Percentiles rank a stretch among this genome's conserved stretches.
These are phyloP conservation scores for Neurospora sp. DNA, from an alignment of 495 filamentous ascomycete genomes.

Conservation along the genomic window DNA sequence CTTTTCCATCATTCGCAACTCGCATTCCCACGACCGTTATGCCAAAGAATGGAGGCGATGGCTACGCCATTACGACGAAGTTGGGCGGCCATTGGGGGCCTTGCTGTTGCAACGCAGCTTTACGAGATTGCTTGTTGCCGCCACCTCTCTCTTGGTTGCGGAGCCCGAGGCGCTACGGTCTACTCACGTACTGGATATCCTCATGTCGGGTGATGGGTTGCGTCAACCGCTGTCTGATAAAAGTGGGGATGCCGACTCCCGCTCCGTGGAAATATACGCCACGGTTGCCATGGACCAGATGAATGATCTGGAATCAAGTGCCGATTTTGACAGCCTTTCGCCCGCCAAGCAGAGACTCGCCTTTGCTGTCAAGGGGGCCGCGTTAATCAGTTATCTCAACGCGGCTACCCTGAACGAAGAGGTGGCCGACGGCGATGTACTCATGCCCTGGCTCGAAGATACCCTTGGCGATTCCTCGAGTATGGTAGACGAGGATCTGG, in stretches of 20 bases:
- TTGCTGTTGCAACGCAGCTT: slow-evolving; percentile 82
- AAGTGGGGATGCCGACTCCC: slow-evolving; percentile 37
- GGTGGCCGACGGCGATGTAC: slow-evolving; percentile 64
- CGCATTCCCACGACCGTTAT: slow-evolving; percentile 38
- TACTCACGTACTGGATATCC: slow-evolving; percentile 63
- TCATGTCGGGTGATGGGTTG: slow-evolving; percentile 44
- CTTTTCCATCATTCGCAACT: slow-evolving; percentile 70
- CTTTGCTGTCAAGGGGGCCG: slow-evolving; percentile 71
- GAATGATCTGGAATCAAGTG: slow-evolving; percentile 72
- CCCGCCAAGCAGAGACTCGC: slow-evolving; percentile 81
- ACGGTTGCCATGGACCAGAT: slow-evolving; percentile 72
- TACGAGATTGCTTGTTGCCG: slow-evolving; percentile 71
- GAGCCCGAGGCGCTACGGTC: slow-evolving; percentile 47
- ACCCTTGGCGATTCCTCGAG: slow-evolving; percentile 65
- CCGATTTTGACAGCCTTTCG: slow-evolving; percentile 79
- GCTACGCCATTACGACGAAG: slow-evolving; percentile 67
- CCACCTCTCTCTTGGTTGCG: slow-evolving; percentile 59
- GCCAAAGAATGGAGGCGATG: slow-evolving; percentile 72
- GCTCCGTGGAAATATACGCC: slow-evolving; percentile 57
- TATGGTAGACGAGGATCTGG: slow-evolving; percentile 66
- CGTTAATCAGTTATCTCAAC: slow-evolving; percentile 74
- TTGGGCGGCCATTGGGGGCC: slow-evolving; percentile 75
- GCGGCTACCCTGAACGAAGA: slow-evolving; percentile 72
- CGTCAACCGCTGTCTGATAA: slow-evolving; percentile 26
- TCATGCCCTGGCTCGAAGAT: slow-evolving; percentile 79